Evolutionary conservation across 345 rosid species (phyloP), one percentile per base, ranked within the genome.

Genomic region (Lepidium aucheri): DNA sequence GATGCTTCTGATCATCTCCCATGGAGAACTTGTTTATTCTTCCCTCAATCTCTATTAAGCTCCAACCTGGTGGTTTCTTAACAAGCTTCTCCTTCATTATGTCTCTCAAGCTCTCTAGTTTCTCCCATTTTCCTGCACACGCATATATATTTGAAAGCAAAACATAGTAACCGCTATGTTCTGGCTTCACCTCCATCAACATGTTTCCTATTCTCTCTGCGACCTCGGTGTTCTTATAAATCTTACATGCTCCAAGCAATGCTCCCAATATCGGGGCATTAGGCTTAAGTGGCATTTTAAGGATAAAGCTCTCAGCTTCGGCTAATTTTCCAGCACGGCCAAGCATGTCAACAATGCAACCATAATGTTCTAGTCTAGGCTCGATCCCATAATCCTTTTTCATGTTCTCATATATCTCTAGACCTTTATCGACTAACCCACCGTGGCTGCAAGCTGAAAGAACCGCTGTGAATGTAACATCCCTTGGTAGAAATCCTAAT

Each of bases 371-470:
- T 45, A 84, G 53, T 69, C 89, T 82, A 20, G 85, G 89, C 67
- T 84, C 78, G 10, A 87, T 71, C 5, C 72, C 46, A 16, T 78
- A 75, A 4, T 63, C 84, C 8, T 54, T 67, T 60, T 74, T 74
- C 84, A 89, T 87, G 79, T 56, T 77, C 55, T 84, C 74, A n/a
- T 83, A 89, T 53, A 82, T 53, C 42, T 87, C 80, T 7, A 74
- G 68, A 43, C 94, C 96, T 72, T 72, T 81, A 13, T 77, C 79
- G 3, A 87, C 82, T 64, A 89, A 72, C 18, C 96, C 91, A 2
- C 86, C 80, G 28, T 85, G 96, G 57, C 96, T 84, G 62, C 96
- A 87, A 53, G 91, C 91, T 3, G 89, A 82, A 58, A 89, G 72
- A 69, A 87, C 74, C 0, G 85, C 85, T 0, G 89, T 87, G 18